Base-by-base conservation (phyloP, 495 filamentous ascomycete genomes). In the Penicillium verhagenii region DNA sequence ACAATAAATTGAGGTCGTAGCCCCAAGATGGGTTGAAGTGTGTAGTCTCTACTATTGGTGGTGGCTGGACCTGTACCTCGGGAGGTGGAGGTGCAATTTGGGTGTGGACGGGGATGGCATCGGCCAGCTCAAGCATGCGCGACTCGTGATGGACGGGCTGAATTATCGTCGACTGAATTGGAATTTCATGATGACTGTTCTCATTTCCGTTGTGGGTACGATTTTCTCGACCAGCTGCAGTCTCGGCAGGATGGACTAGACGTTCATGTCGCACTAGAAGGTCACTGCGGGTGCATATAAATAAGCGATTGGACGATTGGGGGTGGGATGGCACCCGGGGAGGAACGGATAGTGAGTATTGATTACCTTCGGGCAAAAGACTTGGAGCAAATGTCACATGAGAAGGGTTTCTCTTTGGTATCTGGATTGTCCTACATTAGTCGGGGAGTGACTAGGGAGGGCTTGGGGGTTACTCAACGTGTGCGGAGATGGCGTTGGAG, bases 241-340 rank as follows among this genome's bases (percentile, higher is more conserved):
- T 66, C 58, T 87, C 84, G 62, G 82, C 82, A 60, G 84, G 80
- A 70, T 89, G 86, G 59, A 87, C 85, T 71, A 88, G 79, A 72
- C 85, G 86, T 70, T 87, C 82, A 77, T 89, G 86, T 63, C 86
- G 83, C 64, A 86, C 83, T 64, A 89, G 78, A 40, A 87, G 79
- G 68, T 88, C 85, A 65, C 86, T 87, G 59, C 57, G 44, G 42
- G 55, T 58, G 18, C 54, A 48, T 47, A 29, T 23, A 39, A 56
- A 60, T 72, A 52, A 75, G 67, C 65, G 53, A 58, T 57, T 58
- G 60, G 44, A 38, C 43, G 43, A 42, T 46, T 33, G 38, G 48
- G 47, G 50, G 24, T 20, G 35, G 20, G 33, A 46, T 51, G 37
- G 38, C 48, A 45, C 28, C 13, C 16, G 14, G 33, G 33, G 33